phyloP scores from a whole-genome alignment of 441 rosid species.

The Lepidium campestre region DNA sequence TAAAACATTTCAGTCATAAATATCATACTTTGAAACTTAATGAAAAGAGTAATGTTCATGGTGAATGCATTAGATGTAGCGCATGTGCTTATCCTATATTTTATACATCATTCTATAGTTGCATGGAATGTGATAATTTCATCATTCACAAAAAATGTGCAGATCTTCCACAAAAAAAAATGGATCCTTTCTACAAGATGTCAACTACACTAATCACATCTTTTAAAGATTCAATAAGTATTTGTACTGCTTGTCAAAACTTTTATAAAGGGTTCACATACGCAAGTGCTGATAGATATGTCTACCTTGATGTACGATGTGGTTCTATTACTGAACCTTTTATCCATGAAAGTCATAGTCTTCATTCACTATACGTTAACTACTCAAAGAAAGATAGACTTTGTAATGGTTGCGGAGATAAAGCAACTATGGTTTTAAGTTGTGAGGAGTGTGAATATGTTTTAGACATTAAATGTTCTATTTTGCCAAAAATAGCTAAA shows the following conservation, averaged over 20 bases:
- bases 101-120: not conserved
- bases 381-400: not conserved
- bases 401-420: slow-evolving; percentile 8
- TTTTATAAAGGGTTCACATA: not conserved
- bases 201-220: too few species aligned
- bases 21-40: not conserved
- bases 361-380: not conserved
- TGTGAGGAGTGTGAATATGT: not conserved
- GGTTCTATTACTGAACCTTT: too few species aligned
- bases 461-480: slow-evolving; percentile 9
- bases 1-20: slow-evolving; percentile 8
- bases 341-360: not conserved
- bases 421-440: not conserved
- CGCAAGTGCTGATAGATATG: not conserved
- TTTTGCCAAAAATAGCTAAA: not conserved
- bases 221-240: not conserved
- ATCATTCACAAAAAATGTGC: slow-evolving; percentile 19
- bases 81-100: not conserved
- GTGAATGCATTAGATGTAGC: not conserved
- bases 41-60: not conserved
- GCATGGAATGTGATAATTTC: slow-evolving; percentile 3
- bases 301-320: too few species aligned
- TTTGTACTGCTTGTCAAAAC: not conserved
- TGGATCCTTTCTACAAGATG: not conserved
- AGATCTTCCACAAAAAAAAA: slow-evolving; percentile 5